Evolutionary conservation across 768 basidiomycete genomes (phyloP).

Genomic region (Botryobasidium botryosum): DNA sequence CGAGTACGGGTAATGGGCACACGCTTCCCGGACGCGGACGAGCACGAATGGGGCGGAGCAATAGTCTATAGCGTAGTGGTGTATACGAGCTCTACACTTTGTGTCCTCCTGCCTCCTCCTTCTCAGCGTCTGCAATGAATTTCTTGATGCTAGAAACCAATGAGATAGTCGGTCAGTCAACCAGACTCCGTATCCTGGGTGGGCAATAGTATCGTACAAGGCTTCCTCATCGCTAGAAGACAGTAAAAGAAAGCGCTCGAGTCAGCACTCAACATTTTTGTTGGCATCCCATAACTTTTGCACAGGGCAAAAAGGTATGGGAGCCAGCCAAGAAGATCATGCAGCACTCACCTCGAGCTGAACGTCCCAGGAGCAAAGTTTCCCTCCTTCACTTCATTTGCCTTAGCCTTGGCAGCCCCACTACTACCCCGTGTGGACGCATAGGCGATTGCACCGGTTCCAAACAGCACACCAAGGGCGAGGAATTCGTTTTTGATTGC

Average conservation of each 20-base stretch:
- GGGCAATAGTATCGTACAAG: conserved; percentile 34
- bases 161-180: conserved; percentile 26
- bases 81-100: too few relatives aligned
- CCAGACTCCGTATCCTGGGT: conserved; percentile 14
- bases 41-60: too few relatives aligned
- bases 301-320: neutral
- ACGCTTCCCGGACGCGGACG: too few relatives aligned
- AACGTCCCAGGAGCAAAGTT: conserved; percentile 51
- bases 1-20: too few relatives aligned
- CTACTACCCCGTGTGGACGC: conserved; percentile 39
- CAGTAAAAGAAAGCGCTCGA: conserved; percentile 3
- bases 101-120: conserved; percentile 28
- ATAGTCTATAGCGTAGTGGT: too few relatives aligned
- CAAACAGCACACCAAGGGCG: conserved; percentile 45
- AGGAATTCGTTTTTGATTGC: conserved; percentile 70
- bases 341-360: conserved; percentile 2
- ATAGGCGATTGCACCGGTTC: conserved; percentile 33
- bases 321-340: neutral
- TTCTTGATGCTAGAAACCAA: conserved; percentile 51
- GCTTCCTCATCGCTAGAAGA: conserved; percentile 58
- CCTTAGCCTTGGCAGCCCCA: conserved; percentile 27
- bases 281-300: too few relatives aligned
- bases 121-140: conserved; percentile 72
- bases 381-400: conserved; percentile 28
- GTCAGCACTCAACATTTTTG: conserved; percentile 3